A percentile compares a stretch with the other conserved stretches of the same genome.
phyloP scores from a whole-genome alignment of 495 filamentous ascomycete genomes.

The Aspergillus affinis region DNA sequence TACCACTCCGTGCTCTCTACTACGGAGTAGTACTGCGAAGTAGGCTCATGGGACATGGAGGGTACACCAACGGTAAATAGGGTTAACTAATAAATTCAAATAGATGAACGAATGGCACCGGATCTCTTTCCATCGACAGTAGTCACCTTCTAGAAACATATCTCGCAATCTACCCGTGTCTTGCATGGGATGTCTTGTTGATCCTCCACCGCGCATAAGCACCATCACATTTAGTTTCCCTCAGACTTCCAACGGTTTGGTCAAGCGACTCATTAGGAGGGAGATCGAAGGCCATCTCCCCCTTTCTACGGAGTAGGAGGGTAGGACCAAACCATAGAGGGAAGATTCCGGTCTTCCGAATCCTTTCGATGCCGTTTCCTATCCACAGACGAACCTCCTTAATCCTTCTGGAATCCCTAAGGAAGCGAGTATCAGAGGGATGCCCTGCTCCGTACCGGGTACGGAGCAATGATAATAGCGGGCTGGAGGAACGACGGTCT shows the following conservation, averaged over 20 bases:
- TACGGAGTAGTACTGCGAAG: too few species aligned
- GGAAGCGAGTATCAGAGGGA: slow-evolving; percentile 6
- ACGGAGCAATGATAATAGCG: slow-evolving; percentile 4
- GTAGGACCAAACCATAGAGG: not conserved
- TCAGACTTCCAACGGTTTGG: slow-evolving; percentile 6
- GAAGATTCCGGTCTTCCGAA: not conserved
- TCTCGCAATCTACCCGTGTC: slow-evolving; percentile 11
- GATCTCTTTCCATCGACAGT: slow-evolving; percentile 2
- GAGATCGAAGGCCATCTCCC: not conserved
- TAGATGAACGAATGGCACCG: not conserved
- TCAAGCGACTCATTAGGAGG: not conserved
- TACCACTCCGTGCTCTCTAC: too few species aligned
- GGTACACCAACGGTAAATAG: not conserved
- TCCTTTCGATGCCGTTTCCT: slow-evolving; percentile 7
- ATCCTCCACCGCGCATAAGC: slow-evolving; percentile 14
- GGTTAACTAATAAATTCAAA: not conserved
- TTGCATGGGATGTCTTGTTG: slow-evolving; percentile 15
- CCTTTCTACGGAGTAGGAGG: not conserved
- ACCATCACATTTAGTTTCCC: slow-evolving; percentile 5
- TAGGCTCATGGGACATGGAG: too few species aligned
- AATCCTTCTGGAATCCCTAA: slow-evolving; percentile 25
- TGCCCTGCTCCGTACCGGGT: too few species aligned
- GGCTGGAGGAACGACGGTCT: not conserved
- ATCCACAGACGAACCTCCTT: slow-evolving; percentile 11
- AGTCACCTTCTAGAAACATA: slow-evolving; percentile 15